Base-by-base conservation (phyloP, 2,329 filamentous ascomycete genomes). In the Chaetomiaceae sp. region DNA sequence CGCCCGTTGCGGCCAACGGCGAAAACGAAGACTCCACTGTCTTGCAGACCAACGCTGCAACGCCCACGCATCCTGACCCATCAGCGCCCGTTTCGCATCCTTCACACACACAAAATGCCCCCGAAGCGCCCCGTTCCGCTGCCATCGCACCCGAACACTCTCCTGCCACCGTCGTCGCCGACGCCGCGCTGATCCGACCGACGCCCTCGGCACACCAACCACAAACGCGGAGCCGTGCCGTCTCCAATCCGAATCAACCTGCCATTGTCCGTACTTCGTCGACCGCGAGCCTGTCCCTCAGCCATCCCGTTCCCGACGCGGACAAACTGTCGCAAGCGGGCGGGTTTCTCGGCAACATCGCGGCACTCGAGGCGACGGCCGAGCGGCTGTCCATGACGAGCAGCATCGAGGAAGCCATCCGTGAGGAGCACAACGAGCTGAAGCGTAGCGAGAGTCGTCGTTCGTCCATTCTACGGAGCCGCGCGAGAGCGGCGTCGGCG, bases 321-420 rank as follows among this genome's bases (percentile, higher is more conserved):
- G 78, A 78, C 60, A 72, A 72, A 45, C 72, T 81, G 47, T 77
- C 73, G 41, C 72, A 81, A 46, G 77, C 81, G 48, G 79, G 76
- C 20, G 78, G 78, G 26, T 81, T 79, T 60, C 67, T 75, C 15
- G 75, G 74, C 61, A 88, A 84, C 67, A 81, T 90, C 52, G 80
- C 83, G 54, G 78, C 82, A 40, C 77, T 90, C 52, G 86, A 91
- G 65, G 81, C 84, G 54, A 83, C 81, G 10, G 86, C 86, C 39
- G 85, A 89, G 65, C 76, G 81, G 54, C 72, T 90, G 63, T 86
- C 83, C 56, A 77, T 78, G 69, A 83, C 81, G 47, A 86, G 82
- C 52, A 87, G 86, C 51, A 85, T 89, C 59, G 84, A 85, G 58
- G 79, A 86, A 68, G 84, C 86, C 56, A 90, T 89, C 57, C 78